phyloP scores from a whole-genome alignment of 257 asterid genomes.

The Nicotiana tomentosiformis region DNA sequence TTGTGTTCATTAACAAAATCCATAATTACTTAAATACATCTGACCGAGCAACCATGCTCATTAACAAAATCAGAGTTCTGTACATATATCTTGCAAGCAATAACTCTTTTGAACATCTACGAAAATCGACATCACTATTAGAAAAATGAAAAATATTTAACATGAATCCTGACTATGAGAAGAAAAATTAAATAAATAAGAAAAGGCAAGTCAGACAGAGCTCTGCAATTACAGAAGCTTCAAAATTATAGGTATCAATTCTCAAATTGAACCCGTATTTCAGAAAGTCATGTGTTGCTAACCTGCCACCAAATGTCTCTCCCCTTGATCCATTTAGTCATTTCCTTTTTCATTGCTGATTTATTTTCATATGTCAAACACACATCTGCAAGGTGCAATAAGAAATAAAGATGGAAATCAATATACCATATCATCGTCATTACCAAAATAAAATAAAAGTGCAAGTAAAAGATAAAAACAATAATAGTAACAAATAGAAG shows the following conservation, averaged over 20 bases:
- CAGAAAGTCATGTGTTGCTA: background rate
- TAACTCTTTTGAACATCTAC: background rate
- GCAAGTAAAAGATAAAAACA: no score
- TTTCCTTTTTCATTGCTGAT: constrained; percentile 70
- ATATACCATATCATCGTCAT: background rate
- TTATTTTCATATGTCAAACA: constrained; percentile 80
- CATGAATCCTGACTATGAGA: background rate
- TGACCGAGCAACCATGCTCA: background rate
- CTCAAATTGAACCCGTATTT: background rate
- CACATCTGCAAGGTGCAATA: constrained; percentile 50
- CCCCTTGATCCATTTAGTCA: constrained; percentile 76
- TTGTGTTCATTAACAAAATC: background rate
- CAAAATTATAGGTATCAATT: background rate
- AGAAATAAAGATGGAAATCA: constrained; percentile 9
- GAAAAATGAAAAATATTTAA: background rate
- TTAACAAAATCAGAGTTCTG: background rate
- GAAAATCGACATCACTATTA: background rate
- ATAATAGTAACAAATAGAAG: no score
- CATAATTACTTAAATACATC: background rate
- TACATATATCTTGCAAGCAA: background rate
- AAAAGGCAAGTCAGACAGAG: background rate
- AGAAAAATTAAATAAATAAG: background rate
- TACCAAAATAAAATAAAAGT: no score
- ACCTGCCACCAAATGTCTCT: constrained; percentile 99
- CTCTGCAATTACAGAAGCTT: background rate